Percentiles rank a stretch among this genome's conserved stretches.
phyloP scores from a whole-genome alignment of 2,329 filamentous ascomycete species.

The Cladosporium velox region DNA sequence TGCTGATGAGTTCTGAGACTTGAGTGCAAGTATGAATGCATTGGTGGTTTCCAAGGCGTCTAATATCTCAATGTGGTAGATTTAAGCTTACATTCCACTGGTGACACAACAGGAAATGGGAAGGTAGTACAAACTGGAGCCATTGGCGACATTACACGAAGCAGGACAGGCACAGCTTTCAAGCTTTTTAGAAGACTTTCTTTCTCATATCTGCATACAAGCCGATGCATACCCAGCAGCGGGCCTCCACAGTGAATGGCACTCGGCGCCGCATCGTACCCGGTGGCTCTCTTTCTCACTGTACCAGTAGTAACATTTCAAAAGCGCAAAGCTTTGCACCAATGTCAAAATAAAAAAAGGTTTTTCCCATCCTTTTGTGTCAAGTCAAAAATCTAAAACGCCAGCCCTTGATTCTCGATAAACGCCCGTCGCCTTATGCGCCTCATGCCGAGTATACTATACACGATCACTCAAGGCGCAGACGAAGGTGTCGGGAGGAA shows the following conservation, averaged over 20 bases:
- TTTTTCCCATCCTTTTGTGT: constrained; percentile 4
- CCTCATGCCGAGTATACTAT: constrained; percentile 16
- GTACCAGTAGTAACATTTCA: constrained; percentile 1
- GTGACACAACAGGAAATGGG: not conserved
- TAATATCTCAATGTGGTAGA: not conserved
- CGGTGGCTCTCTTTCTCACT: not conserved
- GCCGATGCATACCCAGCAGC: constrained; percentile 5
- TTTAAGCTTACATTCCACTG: not conserved
- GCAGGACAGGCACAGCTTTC: not conserved
- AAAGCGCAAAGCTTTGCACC: constrained; percentile 3
- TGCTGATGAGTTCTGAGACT: not conserved
- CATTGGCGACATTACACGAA: not conserved
- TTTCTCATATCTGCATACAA: constrained; percentile 19
- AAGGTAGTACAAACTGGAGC: not conserved
- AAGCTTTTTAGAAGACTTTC: constrained; percentile 6
- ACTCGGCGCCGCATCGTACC: not conserved
- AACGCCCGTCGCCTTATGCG: constrained; percentile 21
- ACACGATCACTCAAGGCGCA: constrained; percentile 12
- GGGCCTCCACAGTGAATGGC: not conserved
- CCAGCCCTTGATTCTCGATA: constrained; percentile 5
- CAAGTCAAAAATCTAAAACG: constrained; percentile 9
- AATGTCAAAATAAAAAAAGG: constrained; percentile 1
- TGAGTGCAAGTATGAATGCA: not conserved
- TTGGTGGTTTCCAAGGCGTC: not conserved
- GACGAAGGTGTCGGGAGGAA: not conserved